Evolutionary conservation across 345 rosid species (phyloP).

Genomic region (Murraya paniculata): DNA sequence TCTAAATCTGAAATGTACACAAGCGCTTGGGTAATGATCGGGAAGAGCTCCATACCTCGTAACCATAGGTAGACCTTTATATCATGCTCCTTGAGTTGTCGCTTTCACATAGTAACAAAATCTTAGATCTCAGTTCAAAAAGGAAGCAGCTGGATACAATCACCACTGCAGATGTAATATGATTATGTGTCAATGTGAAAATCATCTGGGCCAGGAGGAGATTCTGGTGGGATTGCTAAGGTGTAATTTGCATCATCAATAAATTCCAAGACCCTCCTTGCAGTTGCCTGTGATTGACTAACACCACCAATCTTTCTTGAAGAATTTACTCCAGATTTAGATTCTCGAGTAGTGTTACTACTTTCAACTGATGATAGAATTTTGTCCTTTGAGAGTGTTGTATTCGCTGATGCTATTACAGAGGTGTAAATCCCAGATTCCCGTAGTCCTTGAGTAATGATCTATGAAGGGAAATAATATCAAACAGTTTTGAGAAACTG

Average conservation of each 20-base stretch:
- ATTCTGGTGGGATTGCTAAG: constrained; percentile 56
- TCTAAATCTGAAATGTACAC: constrained; percentile 37
- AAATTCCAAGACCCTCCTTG: constrained; percentile 50
- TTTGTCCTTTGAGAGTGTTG: constrained; percentile 27
- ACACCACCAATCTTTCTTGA: constrained; percentile 49
- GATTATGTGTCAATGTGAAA: constrained; percentile 17
- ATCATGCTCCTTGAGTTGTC: not conserved
- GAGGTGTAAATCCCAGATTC: constrained; percentile 71
- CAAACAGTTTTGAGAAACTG: not conserved
- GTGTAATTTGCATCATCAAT: constrained; percentile 13
- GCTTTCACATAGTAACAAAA: not conserved
- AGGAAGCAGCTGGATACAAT: not conserved
- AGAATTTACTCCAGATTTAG: constrained; percentile 19
- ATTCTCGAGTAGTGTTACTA: constrained; percentile 30
- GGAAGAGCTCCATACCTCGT: constrained; percentile 34
- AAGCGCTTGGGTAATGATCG: constrained; percentile 49
- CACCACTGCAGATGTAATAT: not conserved
- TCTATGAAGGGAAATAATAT: constrained; percentile 35
- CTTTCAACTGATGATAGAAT: constrained; percentile 29
- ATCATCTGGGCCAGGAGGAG: constrained; percentile 50
- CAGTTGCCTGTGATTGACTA: constrained; percentile 41
- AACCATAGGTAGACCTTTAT: constrained; percentile 4
- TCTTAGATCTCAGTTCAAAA: not conserved
- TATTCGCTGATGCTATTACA: constrained; percentile 46
- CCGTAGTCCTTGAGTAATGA: constrained; percentile 61